Percentiles rank a stretch among this genome's conserved stretches.
These are phyloP conservation scores for Smallanthus sonchifolius DNA, from an alignment of 129 eudicot genomes.

Conservation along the genomic window DNA sequence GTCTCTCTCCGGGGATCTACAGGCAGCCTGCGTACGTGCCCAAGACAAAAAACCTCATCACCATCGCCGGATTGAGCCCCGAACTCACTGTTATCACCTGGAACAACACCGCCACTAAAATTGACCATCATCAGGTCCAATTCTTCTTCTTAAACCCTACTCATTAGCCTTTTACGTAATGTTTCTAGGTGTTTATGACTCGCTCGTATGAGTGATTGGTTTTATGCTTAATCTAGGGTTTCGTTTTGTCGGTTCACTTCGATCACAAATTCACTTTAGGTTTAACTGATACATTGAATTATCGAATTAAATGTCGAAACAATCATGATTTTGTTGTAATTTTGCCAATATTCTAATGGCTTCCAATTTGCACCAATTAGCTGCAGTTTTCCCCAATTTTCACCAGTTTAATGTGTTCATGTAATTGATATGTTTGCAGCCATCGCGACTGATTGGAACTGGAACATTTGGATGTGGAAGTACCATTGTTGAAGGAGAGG, in stretches of 20 bases:
- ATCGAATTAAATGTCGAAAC: not conserved
- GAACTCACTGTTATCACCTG: constrained; percentile 68
- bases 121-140: constrained; percentile 74
- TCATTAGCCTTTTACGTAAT: not conserved
- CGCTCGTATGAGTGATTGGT: not conserved
- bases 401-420: constrained; percentile 6
- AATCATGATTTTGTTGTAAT: not conserved
- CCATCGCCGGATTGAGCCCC: constrained; percentile 64
- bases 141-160: not conserved
- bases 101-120: constrained; percentile 74
- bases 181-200: not conserved
- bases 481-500: constrained; percentile 86
- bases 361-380: not conserved
- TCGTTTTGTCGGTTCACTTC: not conserved
- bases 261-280: not conserved
- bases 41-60: constrained; percentile 76
- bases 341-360: not conserved
- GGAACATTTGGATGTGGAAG: constrained; percentile 94
- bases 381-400: not conserved
- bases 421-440: constrained; percentile 30
- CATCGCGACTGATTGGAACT: constrained; percentile 69
- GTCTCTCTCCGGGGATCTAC: constrained; percentile 67
- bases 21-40: constrained; percentile 75
- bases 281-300: not conserved
- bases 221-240: constrained; percentile 16